Evolutionary conservation across 2,329 filamentous ascomycete species (phyloP).

Genomic region (Capronia epimyces): DNA sequence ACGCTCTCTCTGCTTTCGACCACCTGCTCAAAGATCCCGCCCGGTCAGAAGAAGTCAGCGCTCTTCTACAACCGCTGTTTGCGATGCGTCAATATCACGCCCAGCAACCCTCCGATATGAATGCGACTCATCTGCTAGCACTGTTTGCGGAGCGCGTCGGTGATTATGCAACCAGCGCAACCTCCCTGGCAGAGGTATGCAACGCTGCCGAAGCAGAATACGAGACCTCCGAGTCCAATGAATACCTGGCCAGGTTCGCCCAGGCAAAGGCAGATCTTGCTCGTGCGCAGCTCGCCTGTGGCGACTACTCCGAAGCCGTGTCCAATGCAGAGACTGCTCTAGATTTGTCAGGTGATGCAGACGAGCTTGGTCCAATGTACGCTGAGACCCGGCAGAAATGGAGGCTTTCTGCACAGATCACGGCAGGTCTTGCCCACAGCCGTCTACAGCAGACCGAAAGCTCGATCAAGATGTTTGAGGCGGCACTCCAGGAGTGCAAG

Average conservation of each 20-base stretch:
- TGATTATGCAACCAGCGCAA: conserved; percentile 60
- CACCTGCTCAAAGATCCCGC: conserved; percentile 57
- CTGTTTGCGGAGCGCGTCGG: conserved; percentile 76
- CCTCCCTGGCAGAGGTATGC: conserved; percentile 62
- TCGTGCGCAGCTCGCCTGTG: conserved; percentile 68
- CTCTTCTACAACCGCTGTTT: conserved; percentile 79
- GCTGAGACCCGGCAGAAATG: conserved; percentile 61
- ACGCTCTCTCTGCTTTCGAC: conserved; percentile 76
- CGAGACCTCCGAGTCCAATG: conserved; percentile 71
- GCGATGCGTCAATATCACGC: conserved; percentile 74
- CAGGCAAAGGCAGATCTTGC: conserved; percentile 82
- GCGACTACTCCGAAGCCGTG: conserved; percentile 61
- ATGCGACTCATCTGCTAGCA: conserved; percentile 70
- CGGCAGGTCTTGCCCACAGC: conserved; percentile 76
- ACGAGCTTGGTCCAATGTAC: conserved; percentile 59
- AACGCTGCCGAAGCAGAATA: conserved; percentile 70
- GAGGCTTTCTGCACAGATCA: conserved; percentile 77
- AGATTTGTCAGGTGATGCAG: conserved; percentile 64
- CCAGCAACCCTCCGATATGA: conserved; percentile 64
- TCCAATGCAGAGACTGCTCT: conserved; percentile 78
- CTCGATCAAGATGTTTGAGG: conserved; percentile 73
- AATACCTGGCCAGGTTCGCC: conserved; percentile 69
- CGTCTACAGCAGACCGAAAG: conserved; percentile 60
- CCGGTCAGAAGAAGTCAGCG: conserved; percentile 38
- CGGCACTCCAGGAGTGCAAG: conserved; percentile 67